A percentile compares a stretch with the other conserved stretches of the same genome.
phyloP scores from a whole-genome alignment of 768 basidiomycete genomes.

The Hypholoma sublateritium region DNA sequence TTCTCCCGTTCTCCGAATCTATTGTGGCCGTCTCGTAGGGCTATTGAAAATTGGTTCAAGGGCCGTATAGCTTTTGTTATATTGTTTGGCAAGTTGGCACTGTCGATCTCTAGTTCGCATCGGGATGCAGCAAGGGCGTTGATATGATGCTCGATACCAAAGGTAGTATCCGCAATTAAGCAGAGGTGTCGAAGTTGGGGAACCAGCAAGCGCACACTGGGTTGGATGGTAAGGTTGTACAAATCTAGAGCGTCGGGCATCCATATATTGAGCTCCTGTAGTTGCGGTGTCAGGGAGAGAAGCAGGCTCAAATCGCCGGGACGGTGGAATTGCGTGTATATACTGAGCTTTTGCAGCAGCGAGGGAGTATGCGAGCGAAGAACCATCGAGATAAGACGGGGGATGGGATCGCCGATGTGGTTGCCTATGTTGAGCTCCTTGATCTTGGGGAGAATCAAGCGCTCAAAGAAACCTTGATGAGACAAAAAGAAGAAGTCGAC shows the following conservation, averaged over 20 bases:
- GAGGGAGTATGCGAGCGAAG: background rate
- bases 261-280: background rate
- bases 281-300: background rate
- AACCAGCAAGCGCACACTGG: background rate
- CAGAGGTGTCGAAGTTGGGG: background rate
- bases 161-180: background rate
- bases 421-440: background rate
- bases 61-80: background rate
- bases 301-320: background rate
- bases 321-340: background rate
- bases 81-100: background rate
- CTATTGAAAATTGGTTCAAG: background rate
- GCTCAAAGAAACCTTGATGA: background rate
- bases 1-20: background rate
- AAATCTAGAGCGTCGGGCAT: background rate
- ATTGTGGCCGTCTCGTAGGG: background rate
- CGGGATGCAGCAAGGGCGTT: background rate
- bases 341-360: background rate
- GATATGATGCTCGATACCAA: background rate
- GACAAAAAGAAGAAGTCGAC: background rate
- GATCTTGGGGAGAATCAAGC: background rate
- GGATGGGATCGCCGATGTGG: background rate
- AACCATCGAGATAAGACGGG: background rate
- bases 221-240: background rate
- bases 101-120: background rate